Evolutionary conservation across 805 yeast species (phyloP).

Genomic region (Saccharomycopsis capsularis): DNA sequence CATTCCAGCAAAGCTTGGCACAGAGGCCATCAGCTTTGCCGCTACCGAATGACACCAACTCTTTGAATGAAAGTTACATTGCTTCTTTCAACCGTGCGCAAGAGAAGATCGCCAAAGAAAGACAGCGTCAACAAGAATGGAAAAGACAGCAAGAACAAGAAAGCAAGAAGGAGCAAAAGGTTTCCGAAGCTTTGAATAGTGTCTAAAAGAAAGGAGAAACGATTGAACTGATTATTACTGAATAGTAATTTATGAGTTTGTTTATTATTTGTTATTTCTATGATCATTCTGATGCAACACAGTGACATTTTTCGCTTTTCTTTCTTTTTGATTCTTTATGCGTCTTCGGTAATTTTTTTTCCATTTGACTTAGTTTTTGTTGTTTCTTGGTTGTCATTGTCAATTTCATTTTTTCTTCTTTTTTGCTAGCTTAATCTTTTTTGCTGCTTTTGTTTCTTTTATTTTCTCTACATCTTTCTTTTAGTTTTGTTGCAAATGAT

Average conservation of each 20-base stretch:
- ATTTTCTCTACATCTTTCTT: neutral
- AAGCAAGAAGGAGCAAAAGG: neutral
- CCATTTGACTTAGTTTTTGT: too few species aligned
- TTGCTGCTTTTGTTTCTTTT: neutral
- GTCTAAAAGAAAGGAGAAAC: neutral
- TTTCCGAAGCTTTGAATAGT: neutral
- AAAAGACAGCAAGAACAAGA: neutral
- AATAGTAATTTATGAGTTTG: neutral
- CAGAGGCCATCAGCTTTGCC: slow-evolving; percentile 20
- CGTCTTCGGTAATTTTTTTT: too few species aligned
- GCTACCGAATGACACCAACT: slow-evolving; percentile 13
- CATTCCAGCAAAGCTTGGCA: slow-evolving; percentile 19
- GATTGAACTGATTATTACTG: neutral
- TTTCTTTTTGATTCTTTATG: neutral
- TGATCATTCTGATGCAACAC: neutral
- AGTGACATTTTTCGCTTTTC: neutral
- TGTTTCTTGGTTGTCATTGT: too few species aligned
- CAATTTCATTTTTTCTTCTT: neutral
- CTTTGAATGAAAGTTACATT: slow-evolving; percentile 18
- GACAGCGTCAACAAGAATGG: neutral
- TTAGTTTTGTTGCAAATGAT: too few species aligned
- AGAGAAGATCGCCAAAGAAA: slow-evolving; percentile 10
- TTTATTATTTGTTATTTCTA: neutral
- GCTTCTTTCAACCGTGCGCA: slow-evolving; percentile 18
- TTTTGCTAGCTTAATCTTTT: neutral